Base-by-base conservation (phyloP, 2,329 filamentous ascomycete genomes). In the Trichophyton schoenleinii region DNA sequence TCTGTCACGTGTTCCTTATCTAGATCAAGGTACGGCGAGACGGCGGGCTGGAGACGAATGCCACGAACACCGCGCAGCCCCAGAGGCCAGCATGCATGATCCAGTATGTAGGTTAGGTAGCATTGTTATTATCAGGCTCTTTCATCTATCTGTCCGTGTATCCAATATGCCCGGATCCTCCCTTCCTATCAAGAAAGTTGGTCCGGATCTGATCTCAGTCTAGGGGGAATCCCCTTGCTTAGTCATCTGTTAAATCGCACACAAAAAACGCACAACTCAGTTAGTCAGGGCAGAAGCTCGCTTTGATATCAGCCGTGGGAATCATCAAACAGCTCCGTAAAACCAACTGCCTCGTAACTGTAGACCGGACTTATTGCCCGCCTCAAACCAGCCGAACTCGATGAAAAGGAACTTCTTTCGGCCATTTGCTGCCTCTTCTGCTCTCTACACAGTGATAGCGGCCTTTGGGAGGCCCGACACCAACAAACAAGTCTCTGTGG, bases 401-500 rank as follows among this genome's bases (percentile, higher is more conserved):
- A n/a, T n/a, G 20, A 55, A 38, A n/a, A 55, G 34, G 3, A 34
- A 28, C 15, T 13, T 3, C 28, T 36, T 53, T 13, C 13, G 8
- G 3, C 9, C 52, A 11, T 55, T 28, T 55, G 11, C 25, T 9
- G 0, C 20, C 5, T 8, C 5, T 36, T 28, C 11, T 3, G 13
- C 4, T 15, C 52, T 2, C 52, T 34, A 15, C n/a, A 34, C 49
- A 18, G 52, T 55, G 52, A 55, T 55, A 55, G 57, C 0, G 42
- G 6, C 15, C 25, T 11, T 42, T 58, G 57, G 20, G 36, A 22
- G 15, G 57, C n/a, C 36, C 7, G 41, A 58, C 15, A 18, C 28
- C 52, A 55, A 18, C 59, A 60, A 60, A 6, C 44, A 52, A 38
- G 59, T 60, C 59, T 60, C 59, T 48, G 59, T 60, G 58, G 58